Percentiles rank a stretch among this genome's conserved stretches.
phyloP scores from a whole-genome alignment of 2,329 filamentous ascomycete species.

The Apiospora koreana region DNA sequence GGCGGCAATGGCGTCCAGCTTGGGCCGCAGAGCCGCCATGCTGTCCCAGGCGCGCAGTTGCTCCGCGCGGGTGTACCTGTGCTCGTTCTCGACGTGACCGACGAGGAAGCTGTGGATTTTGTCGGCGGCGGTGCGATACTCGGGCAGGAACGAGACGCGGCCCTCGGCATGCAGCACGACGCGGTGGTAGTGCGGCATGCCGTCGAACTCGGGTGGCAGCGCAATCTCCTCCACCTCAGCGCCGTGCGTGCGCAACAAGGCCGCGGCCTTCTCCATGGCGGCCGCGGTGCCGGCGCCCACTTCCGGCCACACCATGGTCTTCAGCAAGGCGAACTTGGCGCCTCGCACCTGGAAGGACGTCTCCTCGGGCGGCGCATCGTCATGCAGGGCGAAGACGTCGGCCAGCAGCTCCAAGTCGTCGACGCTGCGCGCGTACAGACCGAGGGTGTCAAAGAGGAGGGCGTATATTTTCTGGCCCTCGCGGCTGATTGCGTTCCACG shows the following conservation, averaged over 20 bases:
- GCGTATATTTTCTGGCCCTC: slow-evolving; percentile 64
- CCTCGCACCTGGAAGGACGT: slow-evolving; percentile 40
- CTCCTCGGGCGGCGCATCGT: slow-evolving; percentile 39
- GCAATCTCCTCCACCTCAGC: slow-evolving; percentile 58
- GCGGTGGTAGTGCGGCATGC: slow-evolving; percentile 53
- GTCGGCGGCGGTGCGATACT: slow-evolving; percentile 50
- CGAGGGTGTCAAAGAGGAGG: slow-evolving; percentile 61
- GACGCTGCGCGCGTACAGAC: slow-evolving; percentile 58
- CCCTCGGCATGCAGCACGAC: slow-evolving; percentile 54
- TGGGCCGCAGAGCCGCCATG: slow-evolving; percentile 53
- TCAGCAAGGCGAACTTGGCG: slow-evolving; percentile 54
- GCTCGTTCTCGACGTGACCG: slow-evolving; percentile 51
- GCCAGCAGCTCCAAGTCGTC: slow-evolving; percentile 59
- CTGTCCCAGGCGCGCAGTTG: slow-evolving; percentile 57
- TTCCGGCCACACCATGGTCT: slow-evolving; percentile 52
- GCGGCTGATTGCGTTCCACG: slow-evolving; percentile 62
- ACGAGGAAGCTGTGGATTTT: slow-evolving; percentile 47
- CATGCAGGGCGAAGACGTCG: slow-evolving; percentile 53
- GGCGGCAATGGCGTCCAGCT: slow-evolving; percentile 52
- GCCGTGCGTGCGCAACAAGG: slow-evolving; percentile 45
- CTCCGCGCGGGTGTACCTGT: slow-evolving; percentile 43
- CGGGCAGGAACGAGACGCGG: slow-evolving; percentile 51
- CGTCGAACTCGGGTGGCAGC: slow-evolving; percentile 50
- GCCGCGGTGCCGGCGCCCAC: slow-evolving; percentile 44
- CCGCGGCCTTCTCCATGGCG: slow-evolving; percentile 42